Conservation (phyloP, 371 early-diverging fungal genomes). For the Gilbertella persicaria region DNA sequence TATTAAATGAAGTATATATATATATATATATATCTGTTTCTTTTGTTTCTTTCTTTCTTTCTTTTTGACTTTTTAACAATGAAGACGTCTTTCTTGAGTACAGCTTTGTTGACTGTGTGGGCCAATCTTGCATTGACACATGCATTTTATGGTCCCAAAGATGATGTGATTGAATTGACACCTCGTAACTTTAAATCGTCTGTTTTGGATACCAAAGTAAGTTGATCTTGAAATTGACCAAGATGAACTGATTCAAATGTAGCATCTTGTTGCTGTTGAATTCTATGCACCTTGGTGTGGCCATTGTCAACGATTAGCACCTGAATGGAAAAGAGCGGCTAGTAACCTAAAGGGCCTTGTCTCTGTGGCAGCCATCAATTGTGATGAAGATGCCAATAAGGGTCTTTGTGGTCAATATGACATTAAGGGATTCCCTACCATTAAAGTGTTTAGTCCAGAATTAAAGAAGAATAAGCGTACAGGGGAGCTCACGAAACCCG, state of each 20-base stretch:
- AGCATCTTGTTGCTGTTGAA: slow-evolving; percentile 82
- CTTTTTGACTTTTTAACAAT: not conserved
- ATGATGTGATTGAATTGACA: slow-evolving; percentile 61
- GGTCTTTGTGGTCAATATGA: slow-evolving; percentile 75
- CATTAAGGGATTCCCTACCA: slow-evolving; percentile 93
- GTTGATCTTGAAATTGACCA: no score
- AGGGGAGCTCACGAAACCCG: slow-evolving; percentile 48
- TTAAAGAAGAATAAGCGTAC: slow-evolving; percentile 49
- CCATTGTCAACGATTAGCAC: slow-evolving; percentile 85
- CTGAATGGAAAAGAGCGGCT: slow-evolving; percentile 88
- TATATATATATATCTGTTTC: no score
- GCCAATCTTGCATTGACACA: slow-evolving; percentile 24
- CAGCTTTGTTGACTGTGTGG: slow-evolving; percentile 14
- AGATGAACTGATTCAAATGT: no score
- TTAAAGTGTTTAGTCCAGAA: slow-evolving; percentile 79
- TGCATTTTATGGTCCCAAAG: slow-evolving; percentile 55
- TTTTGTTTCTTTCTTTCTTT: not conserved
- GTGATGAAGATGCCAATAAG: slow-evolving; percentile 80
- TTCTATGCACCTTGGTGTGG: slow-evolving; percentile 96
- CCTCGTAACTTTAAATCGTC: slow-evolving; percentile 68
- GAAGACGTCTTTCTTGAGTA: slow-evolving; percentile 16
- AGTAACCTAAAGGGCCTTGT: slow-evolving; percentile 78
- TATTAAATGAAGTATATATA: no score
- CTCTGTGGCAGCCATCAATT: slow-evolving; percentile 86
- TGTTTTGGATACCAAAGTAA: slow-evolving; percentile 70